Base-by-base conservation (phyloP, 495 filamentous ascomycete species). In the Podospora pseudopauciseta region DNA sequence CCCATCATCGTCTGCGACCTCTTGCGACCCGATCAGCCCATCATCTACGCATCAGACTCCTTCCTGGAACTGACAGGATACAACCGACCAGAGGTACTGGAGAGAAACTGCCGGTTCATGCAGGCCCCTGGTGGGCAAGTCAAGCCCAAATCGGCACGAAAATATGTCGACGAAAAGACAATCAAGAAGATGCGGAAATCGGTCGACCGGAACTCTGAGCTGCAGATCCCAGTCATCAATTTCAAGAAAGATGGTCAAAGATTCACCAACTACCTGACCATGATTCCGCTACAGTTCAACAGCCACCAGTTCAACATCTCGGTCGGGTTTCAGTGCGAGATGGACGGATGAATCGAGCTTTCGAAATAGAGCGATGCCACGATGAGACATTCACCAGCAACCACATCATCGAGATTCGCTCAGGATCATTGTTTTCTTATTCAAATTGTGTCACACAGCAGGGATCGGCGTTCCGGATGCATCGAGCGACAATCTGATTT, bases 91-190 rank as follows among this genome's bases (percentile, higher is more conserved):
- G 82, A 86, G 66, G 74, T 81, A 11, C 39, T 82, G n/a, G 82
- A 82, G 0, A 65, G 70, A 19, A 86, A 86, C 73, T 86, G 83
- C 64, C 83, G 84, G n/a, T 85, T 86, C 65, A 69, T 86, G 23
- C 84, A 86, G 72, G 73, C 79, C 6, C 82, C 83, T 18, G 77
- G 65, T 3, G 77, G 74, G 3, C 70, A 73, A 28, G 76, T 80
- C 28, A 63, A 65, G 20, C 68, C 69, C n/a, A 69, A 67, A 49
- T 75, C 75, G 16, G 28, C 68, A 16, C 77, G 77, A 32, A 74
- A 77, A 30, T 68, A 77, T 39, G 75, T 80, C 66, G 74, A 81
- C 71, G 73, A 74, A 54, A 74, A 76, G n/a, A 68, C 74, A 2
- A 65, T 81, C 59, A 68, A 73, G 53, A 73, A 74, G 67, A 79